Evolutionary conservation across 345 rosid genomes (phyloP).

Genomic region (Rhodomyrtus tomentosa): DNA sequence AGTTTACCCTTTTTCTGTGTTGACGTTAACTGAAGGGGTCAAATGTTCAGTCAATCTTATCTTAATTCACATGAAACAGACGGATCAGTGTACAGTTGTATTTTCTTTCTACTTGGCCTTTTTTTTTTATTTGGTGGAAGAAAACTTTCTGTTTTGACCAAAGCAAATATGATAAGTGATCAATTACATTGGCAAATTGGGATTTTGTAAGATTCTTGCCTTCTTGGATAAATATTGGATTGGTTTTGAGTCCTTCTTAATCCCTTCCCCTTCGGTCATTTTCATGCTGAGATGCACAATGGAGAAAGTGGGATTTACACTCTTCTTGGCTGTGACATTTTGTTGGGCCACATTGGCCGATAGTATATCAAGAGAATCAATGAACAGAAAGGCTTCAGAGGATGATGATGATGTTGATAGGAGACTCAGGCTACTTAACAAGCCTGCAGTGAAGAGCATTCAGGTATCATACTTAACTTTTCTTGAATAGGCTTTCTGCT

Average conservation of each 20-base stretch:
- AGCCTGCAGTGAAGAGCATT: constrained; percentile 37
- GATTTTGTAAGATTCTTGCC: neutral
- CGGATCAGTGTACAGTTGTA: neutral
- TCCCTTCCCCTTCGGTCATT: neutral
- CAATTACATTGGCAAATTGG: neutral
- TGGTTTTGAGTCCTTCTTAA: too few relatives aligned
- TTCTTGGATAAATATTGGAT: too few relatives aligned
- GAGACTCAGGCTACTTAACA: constrained; percentile 29
- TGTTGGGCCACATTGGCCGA: neutral
- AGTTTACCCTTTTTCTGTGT: neutral
- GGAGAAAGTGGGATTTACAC: neutral
- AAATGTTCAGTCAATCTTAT: neutral
- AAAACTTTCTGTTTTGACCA: neutral
- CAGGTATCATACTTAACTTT: neutral
- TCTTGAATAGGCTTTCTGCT: neutral
- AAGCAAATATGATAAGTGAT: neutral
- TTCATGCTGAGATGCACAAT: neutral
- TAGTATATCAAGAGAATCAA: neutral
- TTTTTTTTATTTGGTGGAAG: neutral
- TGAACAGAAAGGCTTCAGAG: neutral
- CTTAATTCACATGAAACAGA: neutral
- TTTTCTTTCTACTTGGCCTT: neutral
- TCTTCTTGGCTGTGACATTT: neutral
- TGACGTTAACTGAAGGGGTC: neutral
- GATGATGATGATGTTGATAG: constrained; percentile 6